phyloP scores from a whole-genome alignment of 2,329 filamentous ascomycete species.

The Ophiosphaerella narmari region DNA sequence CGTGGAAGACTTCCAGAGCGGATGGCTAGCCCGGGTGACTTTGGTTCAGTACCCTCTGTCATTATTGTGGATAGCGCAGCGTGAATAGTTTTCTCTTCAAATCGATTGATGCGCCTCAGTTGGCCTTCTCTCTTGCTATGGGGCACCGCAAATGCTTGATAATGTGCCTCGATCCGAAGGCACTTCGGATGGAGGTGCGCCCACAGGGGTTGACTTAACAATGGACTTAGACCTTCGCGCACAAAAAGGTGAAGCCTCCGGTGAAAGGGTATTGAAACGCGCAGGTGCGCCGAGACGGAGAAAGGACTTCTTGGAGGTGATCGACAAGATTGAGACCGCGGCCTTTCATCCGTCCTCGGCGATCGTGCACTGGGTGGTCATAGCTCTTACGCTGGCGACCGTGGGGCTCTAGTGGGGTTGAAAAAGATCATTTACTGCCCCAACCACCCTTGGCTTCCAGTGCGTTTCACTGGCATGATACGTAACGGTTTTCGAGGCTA shows the following conservation, averaged over 20 bases:
- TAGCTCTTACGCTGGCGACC: slow-evolving; percentile 11
- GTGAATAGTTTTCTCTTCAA: neutral
- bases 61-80: slow-evolving; percentile 9
- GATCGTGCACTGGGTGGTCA: slow-evolving; percentile 10
- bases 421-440: slow-evolving; percentile 10
- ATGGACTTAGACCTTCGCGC: neutral
- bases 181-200: slow-evolving; percentile 1
- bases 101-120: neutral
- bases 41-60: slow-evolving; percentile 13
- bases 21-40: slow-evolving; percentile 21
- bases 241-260: slow-evolving; percentile 4
- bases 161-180: neutral
- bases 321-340: slow-evolving; percentile 17
- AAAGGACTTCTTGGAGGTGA: slow-evolving; percentile 19
- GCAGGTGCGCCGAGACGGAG: slow-evolving; percentile 24
- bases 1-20: slow-evolving; percentile 37
- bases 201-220: neutral
- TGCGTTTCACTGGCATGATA: neutral
- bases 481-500: too few species aligned
- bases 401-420: slow-evolving; percentile 13
- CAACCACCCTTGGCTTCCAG: neutral
- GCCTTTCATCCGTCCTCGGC: slow-evolving; percentile 6
- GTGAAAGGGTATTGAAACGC: slow-evolving; percentile 14
- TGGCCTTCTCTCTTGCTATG: neutral
- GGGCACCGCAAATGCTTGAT: slow-evolving; percentile 1